These are phyloP conservation scores for Colletotrichum cordylinicola DNA, from an alignment of 2,329 filamentous ascomycete species.

Conservation along the genomic window DNA sequence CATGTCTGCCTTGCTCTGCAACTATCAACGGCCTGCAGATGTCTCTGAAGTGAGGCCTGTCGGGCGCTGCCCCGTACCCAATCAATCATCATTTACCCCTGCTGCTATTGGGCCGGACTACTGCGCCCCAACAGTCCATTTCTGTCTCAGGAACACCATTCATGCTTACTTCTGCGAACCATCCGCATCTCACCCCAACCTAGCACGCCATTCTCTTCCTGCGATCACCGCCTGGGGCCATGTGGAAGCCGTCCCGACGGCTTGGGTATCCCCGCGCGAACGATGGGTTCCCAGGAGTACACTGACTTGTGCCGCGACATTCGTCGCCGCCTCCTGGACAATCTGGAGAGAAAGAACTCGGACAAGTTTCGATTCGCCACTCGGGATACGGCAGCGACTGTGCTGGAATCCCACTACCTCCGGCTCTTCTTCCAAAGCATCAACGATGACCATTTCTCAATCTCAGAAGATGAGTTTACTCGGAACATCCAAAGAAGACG, in stretches of 20 bases:
- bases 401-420: neutral
- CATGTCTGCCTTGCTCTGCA: neutral
- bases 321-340: neutral
- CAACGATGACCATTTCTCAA: neutral
- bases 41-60: neutral
- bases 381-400: neutral
- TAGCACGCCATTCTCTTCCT: neutral
- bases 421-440: neutral
- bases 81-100: neutral
- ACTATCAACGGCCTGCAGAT: neutral
- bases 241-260: neutral
- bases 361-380: neutral
- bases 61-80: neutral
- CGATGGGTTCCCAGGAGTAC: neutral
- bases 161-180: neutral
- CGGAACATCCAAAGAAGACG: neutral
- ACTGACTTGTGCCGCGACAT: neutral
- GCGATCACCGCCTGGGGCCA: neutral
- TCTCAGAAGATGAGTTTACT: neutral
- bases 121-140: neutral
- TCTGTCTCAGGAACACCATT: neutral
- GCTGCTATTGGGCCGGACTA: neutral
- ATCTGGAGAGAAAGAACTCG: neutral
- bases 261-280: neutral
- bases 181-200: neutral